Evolutionary conservation across 2,329 filamentous ascomycete genomes (phyloP), one percentile per base, ranked within the genome.

Genomic region (Beauveria varroae): DNA sequence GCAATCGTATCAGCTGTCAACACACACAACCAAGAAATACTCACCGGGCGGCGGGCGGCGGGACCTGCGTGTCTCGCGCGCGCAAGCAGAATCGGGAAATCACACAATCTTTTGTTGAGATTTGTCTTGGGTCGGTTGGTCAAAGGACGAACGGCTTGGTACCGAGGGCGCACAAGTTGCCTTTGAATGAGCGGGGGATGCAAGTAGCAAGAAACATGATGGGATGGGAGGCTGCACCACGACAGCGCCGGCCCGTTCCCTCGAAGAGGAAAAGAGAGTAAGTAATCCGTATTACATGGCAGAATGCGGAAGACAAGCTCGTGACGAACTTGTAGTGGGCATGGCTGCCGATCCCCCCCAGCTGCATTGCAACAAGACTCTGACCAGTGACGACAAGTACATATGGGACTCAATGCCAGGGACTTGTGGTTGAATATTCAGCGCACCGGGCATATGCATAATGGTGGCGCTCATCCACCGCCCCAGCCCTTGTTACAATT

Each of bases 381-480:
- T 34, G 30, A 14, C 30, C 50, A 44, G 44, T 37, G 22, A 52
- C 34, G 5, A 12, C 10, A 34, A 34, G 30, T 34, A 34, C 30
- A 34, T 34, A 34, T 34, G 30, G 30, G 30, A 34, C 10, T 34
- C 30, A 34, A 34, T 30, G 9, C 28, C 28, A 34, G 14, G 22
- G 30, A 34, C 30, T 34, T 10, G 30, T 34, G 30, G 30, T 34
- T 34, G 30, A 34, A 34, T 44, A 55, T 46, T 46, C 50, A 61
- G 24, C 51, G 44, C 58, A 50, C 44, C 30, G 16, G 46, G 56
- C 57, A 60, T 46, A 54, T 55, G 58, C 51, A 61, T 55, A 30
- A 50, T 49, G 51, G 58, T 61, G 58, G 58, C 58, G 50, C 30
- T 53, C 41, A 41, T 50, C 49, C 57, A 46, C 57, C 57, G 40